phyloP scores from a whole-genome alignment of 371 early-diverging fungal genomes.

The Haplosporangium sp. region DNA sequence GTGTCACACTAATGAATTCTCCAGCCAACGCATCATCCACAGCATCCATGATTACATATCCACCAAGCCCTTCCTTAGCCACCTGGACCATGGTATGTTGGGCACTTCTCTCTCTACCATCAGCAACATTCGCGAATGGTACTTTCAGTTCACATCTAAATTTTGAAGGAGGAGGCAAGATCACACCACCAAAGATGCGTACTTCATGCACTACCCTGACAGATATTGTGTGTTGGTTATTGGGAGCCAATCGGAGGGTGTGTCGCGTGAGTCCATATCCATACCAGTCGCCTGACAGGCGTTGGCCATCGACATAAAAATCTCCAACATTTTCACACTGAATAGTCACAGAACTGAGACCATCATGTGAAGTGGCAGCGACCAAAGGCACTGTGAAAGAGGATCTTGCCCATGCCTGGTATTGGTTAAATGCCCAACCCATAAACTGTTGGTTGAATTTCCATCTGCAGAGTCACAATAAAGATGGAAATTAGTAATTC shows the following conservation, averaged over 20 bases:
- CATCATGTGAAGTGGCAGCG: slow-evolving; percentile 7
- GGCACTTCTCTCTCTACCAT: not conserved
- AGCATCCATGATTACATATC: slow-evolving; percentile 45
- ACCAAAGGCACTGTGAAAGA: slow-evolving; percentile 31
- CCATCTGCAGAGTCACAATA: slow-evolving; percentile 56
- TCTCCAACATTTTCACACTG: slow-evolving; percentile 61
- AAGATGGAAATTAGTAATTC: not conserved
- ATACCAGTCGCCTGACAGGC: slow-evolving; percentile 62
- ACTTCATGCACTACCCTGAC: slow-evolving; percentile 73
- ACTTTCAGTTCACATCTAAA: slow-evolving; percentile 24
- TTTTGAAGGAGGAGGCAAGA: slow-evolving; percentile 60
- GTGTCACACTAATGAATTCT: slow-evolving; percentile 37
- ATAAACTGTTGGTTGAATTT: slow-evolving; percentile 65
- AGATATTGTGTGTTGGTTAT: slow-evolving; percentile 61
- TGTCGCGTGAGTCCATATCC: slow-evolving; percentile 58
- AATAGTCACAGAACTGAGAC: slow-evolving; percentile 36
- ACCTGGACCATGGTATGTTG: slow-evolving; percentile 24
- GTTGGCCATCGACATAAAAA: slow-evolving; percentile 59
- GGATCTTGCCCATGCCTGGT: slow-evolving; percentile 64
- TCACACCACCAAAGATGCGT: slow-evolving; percentile 69
- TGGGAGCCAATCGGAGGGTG: slow-evolving; percentile 54
- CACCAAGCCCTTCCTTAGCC: slow-evolving; percentile 32
- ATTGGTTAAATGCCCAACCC: slow-evolving; percentile 70
- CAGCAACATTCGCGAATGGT: not conserved
- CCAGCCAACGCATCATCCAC: slow-evolving; percentile 53